phyloP scores from a whole-genome alignment of 2,329 filamentous ascomycete genomes.

The Calonectria crousiana region DNA sequence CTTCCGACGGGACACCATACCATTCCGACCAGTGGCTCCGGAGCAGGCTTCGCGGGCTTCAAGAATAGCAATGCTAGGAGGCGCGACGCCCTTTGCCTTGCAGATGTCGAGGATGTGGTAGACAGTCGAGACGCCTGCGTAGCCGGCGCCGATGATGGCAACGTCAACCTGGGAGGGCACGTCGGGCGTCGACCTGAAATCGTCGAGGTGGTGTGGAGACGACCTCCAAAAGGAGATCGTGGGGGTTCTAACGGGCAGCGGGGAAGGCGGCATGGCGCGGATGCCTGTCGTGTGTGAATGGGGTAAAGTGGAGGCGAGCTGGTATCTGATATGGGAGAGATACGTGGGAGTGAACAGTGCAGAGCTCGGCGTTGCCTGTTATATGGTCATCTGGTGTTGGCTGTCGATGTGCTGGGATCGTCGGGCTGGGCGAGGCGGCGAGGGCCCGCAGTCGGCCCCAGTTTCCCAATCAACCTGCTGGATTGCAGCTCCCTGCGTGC shows the following conservation, averaged over 20 bases:
- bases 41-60: slow-evolving; percentile 52
- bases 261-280: slow-evolving; percentile 20
- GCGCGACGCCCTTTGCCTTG: slow-evolving; percentile 21
- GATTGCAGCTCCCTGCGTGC: background rate
- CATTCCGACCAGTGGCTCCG: slow-evolving; percentile 54
- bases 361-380: slow-evolving; percentile 11
- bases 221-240: slow-evolving; percentile 26
- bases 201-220: slow-evolving; percentile 16
- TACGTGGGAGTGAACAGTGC: background rate
- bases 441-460: background rate
- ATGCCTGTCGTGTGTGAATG: slow-evolving; percentile 4
- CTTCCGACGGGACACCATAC: slow-evolving; percentile 24
- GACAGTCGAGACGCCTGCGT: slow-evolving; percentile 57
- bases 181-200: slow-evolving; percentile 20
- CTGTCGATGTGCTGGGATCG: background rate
- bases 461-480: background rate
- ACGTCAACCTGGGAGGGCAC: slow-evolving; percentile 57
- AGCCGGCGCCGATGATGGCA: slow-evolving; percentile 61
- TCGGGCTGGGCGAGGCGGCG: background rate
- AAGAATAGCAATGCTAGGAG: slow-evolving; percentile 45
- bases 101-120: slow-evolving; percentile 53
- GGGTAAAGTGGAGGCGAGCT: background rate
- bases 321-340: slow-evolving; percentile 4
- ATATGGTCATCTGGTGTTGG: slow-evolving; percentile 7
- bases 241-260: slow-evolving; percentile 23